Evolutionary conservation across 1,284 basidiomycete species (phyloP).

Genomic region (Cerioporus squamosus): DNA sequence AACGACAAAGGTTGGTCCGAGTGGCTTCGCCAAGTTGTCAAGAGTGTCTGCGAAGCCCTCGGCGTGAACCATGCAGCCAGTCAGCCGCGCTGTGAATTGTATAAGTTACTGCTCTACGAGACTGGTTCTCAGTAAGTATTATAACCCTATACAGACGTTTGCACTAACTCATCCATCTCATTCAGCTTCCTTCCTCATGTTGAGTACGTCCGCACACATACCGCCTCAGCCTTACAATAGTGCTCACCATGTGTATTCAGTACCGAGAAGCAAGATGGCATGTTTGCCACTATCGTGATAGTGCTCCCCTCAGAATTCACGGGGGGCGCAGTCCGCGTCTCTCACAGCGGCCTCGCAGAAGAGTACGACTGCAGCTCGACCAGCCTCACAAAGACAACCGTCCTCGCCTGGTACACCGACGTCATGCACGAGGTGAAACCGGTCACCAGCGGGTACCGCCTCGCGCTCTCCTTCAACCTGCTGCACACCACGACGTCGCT

Average conservation of each 20-base stretch:
- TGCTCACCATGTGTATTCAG: constrained; percentile 23
- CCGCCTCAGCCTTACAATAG: background rate
- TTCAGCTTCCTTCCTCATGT: constrained; percentile 20
- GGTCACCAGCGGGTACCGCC: constrained; percentile 46
- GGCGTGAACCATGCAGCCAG: constrained; percentile 18
- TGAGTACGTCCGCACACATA: constrained; percentile 11
- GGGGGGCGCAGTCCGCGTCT: constrained; percentile 46
- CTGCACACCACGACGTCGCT: constrained; percentile 21
- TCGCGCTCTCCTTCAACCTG: constrained; percentile 53
- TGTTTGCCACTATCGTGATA: constrained; percentile 51
- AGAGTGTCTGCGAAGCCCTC: constrained; percentile 34
- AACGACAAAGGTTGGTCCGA: constrained; percentile 29
- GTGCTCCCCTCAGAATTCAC: constrained; percentile 47
- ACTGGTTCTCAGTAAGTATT: constrained; percentile 47
- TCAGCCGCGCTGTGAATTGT: constrained; percentile 41
- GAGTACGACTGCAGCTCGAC: constrained; percentile 37
- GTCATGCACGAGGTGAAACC: constrained; percentile 49
- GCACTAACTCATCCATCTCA: too few relatives aligned
- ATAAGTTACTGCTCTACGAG: constrained; percentile 51
- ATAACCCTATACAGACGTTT: too few relatives aligned
- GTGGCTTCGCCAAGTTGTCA: constrained; percentile 21
- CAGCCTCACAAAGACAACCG: constrained; percentile 36
- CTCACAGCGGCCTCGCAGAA: constrained; percentile 36
- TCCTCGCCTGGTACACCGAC: constrained; percentile 54
- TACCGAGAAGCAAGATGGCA: constrained; percentile 43